phyloP scores from a whole-genome alignment of 2,329 filamentous ascomycete species.

The Pseudogymnoascus sp. region DNA sequence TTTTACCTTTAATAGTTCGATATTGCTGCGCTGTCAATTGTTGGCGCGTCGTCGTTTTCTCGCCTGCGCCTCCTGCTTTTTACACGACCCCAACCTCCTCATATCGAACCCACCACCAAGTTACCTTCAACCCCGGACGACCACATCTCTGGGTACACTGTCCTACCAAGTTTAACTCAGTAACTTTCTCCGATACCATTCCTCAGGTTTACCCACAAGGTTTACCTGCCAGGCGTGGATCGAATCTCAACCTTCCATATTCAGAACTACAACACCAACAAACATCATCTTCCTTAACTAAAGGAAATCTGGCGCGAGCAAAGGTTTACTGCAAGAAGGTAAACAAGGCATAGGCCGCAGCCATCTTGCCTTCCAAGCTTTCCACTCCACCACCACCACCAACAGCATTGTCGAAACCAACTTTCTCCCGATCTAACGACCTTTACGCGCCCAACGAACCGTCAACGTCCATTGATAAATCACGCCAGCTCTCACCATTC shows the following conservation, averaged over 20 bases:
- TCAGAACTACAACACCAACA: conserved; percentile 3
- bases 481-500: conserved; percentile 27
- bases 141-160: conserved; percentile 9
- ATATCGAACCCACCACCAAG: background rate
- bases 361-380: conserved; percentile 23
- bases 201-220: conserved; percentile 6
- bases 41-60: conserved; percentile 5
- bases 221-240: background rate
- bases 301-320: conserved; percentile 2
- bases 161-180: conserved; percentile 1
- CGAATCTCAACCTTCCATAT: background rate
- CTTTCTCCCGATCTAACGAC: conserved; percentile 26
- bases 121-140: conserved; percentile 6
- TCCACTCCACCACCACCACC: conserved; percentile 14
- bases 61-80: conserved; percentile 11
- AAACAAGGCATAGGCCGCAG: conserved; percentile 11
- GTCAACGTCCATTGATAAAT: conserved; percentile 22
- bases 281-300: background rate
- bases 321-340: background rate
- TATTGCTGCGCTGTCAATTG: conserved; percentile 1
- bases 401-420: conserved; percentile 28
- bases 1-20: background rate
- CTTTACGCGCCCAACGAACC: conserved; percentile 29
- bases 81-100: conserved; percentile 8
- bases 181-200: background rate